phyloP scores from a whole-genome alignment of 192 early-diverging fungal species.

The Cetraspora pellucida region DNA sequence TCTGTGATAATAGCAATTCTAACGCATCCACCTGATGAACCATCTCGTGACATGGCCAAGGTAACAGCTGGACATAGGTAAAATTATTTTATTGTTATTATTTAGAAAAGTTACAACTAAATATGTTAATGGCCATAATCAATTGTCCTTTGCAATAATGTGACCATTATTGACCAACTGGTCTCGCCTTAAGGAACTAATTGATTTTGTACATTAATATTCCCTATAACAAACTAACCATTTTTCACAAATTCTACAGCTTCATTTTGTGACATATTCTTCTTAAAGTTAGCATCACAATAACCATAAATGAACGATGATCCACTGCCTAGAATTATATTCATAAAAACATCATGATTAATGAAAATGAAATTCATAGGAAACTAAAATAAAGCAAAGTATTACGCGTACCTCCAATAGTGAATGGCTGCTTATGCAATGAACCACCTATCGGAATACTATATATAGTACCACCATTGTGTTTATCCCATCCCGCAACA shows the following conservation, averaged over 20 bases:
- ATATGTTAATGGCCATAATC: not conserved
- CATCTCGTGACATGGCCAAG: constrained; percentile 94
- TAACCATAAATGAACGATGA: constrained; percentile 98
- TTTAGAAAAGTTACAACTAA: constrained; percentile 5
- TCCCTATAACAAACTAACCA: constrained; percentile 56
- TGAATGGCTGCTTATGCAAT: constrained; percentile 87
- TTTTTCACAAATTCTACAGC: constrained; percentile 93
- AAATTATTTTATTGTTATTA: not conserved
- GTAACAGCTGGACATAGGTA: constrained; percentile 66
- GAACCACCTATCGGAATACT: constrained; percentile 92
- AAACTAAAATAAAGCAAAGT: not conserved
- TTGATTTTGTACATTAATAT: not conserved
- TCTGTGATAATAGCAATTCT: constrained; percentile 92
- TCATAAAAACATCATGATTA: constrained; percentile 1
- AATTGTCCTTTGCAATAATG: not conserved
- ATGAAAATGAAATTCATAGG: not conserved
- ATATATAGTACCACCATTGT: constrained; percentile 86
- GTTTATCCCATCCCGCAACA: constrained; percentile 95
- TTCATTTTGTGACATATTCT: constrained; percentile 85
- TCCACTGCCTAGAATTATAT: constrained; percentile 68
- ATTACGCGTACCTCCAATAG: constrained; percentile 71
- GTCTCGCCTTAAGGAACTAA: too few relatives aligned
- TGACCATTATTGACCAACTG: too few relatives aligned
- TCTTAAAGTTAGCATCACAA: constrained; percentile 85
- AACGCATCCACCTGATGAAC: constrained; percentile 95